Evolutionary conservation across 352 stramenopile species (phyloP).

Genomic region (Pythium sukuiense): DNA sequence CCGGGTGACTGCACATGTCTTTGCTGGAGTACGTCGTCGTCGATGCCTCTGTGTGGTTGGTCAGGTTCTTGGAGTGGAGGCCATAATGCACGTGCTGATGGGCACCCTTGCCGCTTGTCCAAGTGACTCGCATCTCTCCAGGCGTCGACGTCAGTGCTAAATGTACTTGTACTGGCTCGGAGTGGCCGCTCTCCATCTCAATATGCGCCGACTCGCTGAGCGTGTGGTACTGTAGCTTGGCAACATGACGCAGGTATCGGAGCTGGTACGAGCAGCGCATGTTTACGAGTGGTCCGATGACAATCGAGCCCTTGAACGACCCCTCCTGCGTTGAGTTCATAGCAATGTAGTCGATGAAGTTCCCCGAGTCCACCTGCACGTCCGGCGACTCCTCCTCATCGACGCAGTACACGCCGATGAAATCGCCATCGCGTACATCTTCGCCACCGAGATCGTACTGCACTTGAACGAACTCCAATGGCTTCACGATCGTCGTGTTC

Average conservation of each 20-base stretch:
- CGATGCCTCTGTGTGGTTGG: slow-evolving; percentile 11
- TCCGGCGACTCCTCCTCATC: slow-evolving; percentile 26
- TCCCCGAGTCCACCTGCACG: not conserved
- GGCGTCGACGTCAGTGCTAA: slow-evolving; percentile 31
- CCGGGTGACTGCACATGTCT: slow-evolving; percentile 34
- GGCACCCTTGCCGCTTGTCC: slow-evolving; percentile 29
- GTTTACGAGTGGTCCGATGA: slow-evolving; percentile 47
- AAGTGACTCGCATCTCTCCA: slow-evolving; percentile 42
- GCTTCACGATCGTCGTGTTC: slow-evolving; percentile 39
- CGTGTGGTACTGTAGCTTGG: slow-evolving; percentile 18
- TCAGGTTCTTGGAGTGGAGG: slow-evolving; percentile 6
- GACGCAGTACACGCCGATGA: slow-evolving; percentile 42
- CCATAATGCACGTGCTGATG: slow-evolving; percentile 31
- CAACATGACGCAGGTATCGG: slow-evolving; percentile 29
- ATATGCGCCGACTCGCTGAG: slow-evolving; percentile 32
- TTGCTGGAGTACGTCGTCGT: slow-evolving; percentile 24
- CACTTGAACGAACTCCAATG: slow-evolving; percentile 30
- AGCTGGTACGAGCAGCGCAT: slow-evolving; percentile 54
- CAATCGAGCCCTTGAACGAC: slow-evolving; percentile 19
- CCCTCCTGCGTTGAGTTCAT: slow-evolving; percentile 19
- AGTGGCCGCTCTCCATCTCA: slow-evolving; percentile 30
- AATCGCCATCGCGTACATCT: slow-evolving; percentile 24
- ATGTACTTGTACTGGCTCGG: slow-evolving; percentile 40
- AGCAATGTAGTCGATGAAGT: slow-evolving; percentile 36
- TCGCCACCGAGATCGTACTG: slow-evolving; percentile 17